phyloP scores from a whole-genome alignment of 163 green algal genomes.

The Dunaliella salina region DNA sequence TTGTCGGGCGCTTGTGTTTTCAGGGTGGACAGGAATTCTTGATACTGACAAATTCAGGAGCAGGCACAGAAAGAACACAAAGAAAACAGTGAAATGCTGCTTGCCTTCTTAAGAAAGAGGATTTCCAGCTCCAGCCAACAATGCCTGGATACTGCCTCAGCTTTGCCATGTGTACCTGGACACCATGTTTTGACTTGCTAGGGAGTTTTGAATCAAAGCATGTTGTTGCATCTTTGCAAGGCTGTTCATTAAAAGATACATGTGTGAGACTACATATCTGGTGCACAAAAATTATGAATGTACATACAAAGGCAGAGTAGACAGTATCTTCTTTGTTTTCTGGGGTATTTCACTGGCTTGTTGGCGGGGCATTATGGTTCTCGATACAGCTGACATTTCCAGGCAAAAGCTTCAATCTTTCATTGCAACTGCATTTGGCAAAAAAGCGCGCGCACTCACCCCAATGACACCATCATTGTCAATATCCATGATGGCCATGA shows the following conservation, averaged over 20 bases:
- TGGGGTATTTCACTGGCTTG: too few species aligned
- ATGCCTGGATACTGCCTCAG: too few species aligned
- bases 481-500: constrained; percentile 54
- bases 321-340: background rate
- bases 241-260: background rate
- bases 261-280: background rate
- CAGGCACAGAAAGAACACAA: background rate
- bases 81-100: too few species aligned
- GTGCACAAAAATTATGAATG: too few species aligned
- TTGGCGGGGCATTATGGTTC: background rate
- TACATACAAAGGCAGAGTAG: background rate
- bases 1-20: constrained; percentile 38
- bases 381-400: background rate
- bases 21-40: constrained; percentile 45
- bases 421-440: background rate
- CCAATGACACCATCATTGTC: constrained; percentile 58
- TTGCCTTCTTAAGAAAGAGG: too few species aligned
- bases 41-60: constrained; percentile 27
- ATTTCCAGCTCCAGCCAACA: too few species aligned
- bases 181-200: too few species aligned
- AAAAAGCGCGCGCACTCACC: constrained; percentile 20
- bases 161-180: too few species aligned
- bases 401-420: background rate
- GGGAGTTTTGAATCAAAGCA: too few species aligned
- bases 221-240: too few species aligned